These are phyloP conservation scores for Gaertneriomyces semiglobifer DNA, from an alignment of 192 early-diverging fungal species.

Conservation along the genomic window DNA sequence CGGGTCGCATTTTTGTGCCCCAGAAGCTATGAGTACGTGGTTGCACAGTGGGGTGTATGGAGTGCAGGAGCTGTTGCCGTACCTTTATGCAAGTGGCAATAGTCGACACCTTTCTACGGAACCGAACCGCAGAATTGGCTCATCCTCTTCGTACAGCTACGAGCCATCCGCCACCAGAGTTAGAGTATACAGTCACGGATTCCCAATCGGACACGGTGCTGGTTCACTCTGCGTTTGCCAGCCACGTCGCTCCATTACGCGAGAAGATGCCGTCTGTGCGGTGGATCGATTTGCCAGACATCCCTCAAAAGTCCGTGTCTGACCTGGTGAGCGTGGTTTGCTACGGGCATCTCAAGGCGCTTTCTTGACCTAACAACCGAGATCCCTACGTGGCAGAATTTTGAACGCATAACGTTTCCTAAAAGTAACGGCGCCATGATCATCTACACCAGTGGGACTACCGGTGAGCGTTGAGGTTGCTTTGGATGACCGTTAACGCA, in stretches of 20 bases:
- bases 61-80: slow-evolving; percentile 76
- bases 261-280: slow-evolving; percentile 1
- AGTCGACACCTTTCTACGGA: not conserved
- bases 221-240: slow-evolving; percentile 52
- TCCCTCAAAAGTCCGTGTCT: not conserved
- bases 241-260: slow-evolving; percentile 26
- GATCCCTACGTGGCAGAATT: not conserved
- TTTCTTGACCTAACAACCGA: slow-evolving; percentile 13
- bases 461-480: slow-evolving; percentile 1
- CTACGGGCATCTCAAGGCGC: not conserved
- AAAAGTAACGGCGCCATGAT: slow-evolving; percentile 55
- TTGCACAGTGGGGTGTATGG: slow-evolving; percentile 50
- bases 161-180: slow-evolving; percentile 71
- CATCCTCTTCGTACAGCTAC: slow-evolving; percentile 37
- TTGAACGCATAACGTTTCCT: not conserved
- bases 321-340: not conserved
- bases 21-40: slow-evolving; percentile 32
- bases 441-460: slow-evolving; percentile 73
- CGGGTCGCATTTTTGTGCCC: slow-evolving; percentile 37
- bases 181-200: slow-evolving; percentile 70
- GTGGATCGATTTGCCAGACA: slow-evolving; percentile 8
- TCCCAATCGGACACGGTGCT: slow-evolving; percentile 61
- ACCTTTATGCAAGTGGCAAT: slow-evolving; percentile 58
- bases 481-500: not conserved
- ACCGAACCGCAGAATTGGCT: not conserved